Conservation (phyloP, 163 green algal genomes). For the Scenedesmus sp. region DNA sequence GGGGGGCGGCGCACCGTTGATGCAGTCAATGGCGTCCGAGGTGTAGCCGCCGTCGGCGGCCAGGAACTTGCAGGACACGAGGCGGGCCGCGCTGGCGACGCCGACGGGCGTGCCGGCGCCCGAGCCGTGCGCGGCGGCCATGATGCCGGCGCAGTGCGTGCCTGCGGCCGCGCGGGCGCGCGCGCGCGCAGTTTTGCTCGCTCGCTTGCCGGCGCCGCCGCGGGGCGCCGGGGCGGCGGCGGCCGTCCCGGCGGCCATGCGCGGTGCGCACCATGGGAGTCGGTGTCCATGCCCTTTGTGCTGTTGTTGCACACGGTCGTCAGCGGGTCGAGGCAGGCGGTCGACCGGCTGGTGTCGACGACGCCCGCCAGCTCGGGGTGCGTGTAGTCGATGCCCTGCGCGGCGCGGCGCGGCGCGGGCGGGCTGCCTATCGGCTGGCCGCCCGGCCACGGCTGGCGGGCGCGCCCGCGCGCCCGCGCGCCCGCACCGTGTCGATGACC, state of each 20-base stretch:
- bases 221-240: not conserved
- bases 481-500: conserved; percentile 15
- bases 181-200: not conserved
- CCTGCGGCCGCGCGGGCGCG: not conserved
- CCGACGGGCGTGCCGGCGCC: not conserved
- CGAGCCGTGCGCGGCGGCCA: not conserved
- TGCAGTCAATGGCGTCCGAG: conserved; percentile 4
- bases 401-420: not conserved
- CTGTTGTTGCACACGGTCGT: not conserved
- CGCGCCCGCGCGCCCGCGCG: not conserved
- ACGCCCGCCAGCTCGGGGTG: not conserved
- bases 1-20: too few relatives aligned
- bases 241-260: not conserved
- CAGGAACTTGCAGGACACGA: conserved; percentile 19
- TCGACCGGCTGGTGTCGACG: not conserved
- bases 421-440: not conserved
- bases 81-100: not conserved
- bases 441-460: not conserved
- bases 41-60: not conserved
- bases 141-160: conserved; percentile 6
- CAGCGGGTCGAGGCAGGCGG: not conserved
- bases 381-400: not conserved
- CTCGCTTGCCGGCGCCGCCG: not conserved
- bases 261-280: not conserved
- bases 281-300: not conserved